Evolutionary conservation across 2,329 filamentous ascomycete genomes (phyloP).

Genomic region (Cercospora canescens): DNA sequence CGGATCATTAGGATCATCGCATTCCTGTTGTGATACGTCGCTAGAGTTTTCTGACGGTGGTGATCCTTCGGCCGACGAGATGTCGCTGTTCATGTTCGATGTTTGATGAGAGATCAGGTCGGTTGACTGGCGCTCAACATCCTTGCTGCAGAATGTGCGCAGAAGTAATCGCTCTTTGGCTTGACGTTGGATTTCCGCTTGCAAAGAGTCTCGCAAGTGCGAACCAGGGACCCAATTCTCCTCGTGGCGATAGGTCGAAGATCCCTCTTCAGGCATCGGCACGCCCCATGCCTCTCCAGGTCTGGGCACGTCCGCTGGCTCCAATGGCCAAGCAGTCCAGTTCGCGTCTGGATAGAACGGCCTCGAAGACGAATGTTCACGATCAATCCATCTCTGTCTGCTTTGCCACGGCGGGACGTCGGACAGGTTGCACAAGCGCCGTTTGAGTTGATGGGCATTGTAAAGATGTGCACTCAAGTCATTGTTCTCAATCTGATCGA

Average conservation of each 20-base stretch:
- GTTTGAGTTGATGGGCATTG: conserved; percentile 71
- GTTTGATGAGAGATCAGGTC: neutral
- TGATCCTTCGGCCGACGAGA: neutral
- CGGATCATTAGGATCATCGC: neutral
- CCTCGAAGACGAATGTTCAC: conserved; percentile 33
- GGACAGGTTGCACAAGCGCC: conserved; percentile 32
- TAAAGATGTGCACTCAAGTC: conserved; percentile 78
- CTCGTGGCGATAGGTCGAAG: conserved; percentile 19
- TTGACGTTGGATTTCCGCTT: conserved; percentile 63
- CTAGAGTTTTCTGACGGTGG: neutral
- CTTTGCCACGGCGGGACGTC: conserved; percentile 36
- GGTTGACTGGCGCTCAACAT: neutral
- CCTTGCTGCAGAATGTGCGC: neutral
- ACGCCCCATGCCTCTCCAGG: conserved; percentile 52
- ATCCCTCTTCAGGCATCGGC: conserved; percentile 28
- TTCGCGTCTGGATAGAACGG: conserved; percentile 50
- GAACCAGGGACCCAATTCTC: conserved; percentile 52
- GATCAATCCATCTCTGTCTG: conserved; percentile 42
- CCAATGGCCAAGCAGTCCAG: conserved; percentile 88
- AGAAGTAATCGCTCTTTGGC: conserved; percentile 61
- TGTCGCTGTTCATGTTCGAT: neutral
- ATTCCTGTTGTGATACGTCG: neutral
- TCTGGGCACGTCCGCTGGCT: conserved; percentile 60
- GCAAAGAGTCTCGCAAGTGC: conserved; percentile 68
- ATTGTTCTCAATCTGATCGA: conserved; percentile 63